Conservation (phyloP, 148 eudicot genomes). For the Nyssa sinensis region DNA sequence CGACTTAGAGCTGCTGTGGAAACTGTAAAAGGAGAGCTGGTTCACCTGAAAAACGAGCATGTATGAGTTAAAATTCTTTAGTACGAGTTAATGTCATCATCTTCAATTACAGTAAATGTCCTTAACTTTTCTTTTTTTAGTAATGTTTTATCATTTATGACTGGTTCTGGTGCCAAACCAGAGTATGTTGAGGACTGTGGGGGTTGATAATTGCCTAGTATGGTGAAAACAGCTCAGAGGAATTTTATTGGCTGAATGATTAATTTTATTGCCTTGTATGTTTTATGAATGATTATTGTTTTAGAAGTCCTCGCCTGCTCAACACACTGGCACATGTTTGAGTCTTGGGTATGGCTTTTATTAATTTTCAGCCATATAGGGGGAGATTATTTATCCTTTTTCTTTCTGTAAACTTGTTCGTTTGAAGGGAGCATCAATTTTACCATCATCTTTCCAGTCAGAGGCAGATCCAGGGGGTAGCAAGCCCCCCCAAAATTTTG, state of each 20-base stretch:
- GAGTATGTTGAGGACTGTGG: neutral
- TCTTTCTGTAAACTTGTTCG: neutral
- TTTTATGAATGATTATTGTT: no score
- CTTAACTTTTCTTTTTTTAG: neutral
- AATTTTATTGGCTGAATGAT: slow-evolving; percentile 2
- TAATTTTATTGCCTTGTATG: no score
- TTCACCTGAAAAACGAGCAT: slow-evolving; percentile 68
- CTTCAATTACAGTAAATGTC: neutral
- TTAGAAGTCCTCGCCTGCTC: no score
- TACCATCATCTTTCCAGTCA: no score
- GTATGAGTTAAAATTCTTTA: slow-evolving; percentile 39
- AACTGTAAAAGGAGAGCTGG: slow-evolving; percentile 78
- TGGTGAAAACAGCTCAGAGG: neutral
- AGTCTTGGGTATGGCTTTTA: no score
- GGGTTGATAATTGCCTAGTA: neutral
- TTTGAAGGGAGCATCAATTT: neutral
- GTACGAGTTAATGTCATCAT: neutral
- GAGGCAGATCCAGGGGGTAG: no score
- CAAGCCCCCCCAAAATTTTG: no score
- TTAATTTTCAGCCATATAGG: neutral
- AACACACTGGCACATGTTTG: no score
- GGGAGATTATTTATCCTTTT: neutral
- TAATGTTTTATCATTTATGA: neutral
- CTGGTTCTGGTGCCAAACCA: neutral
- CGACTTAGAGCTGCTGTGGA: slow-evolving; percentile 90